phyloP scores from a whole-genome alignment of 208 protist species.

The Acanthamoeba lenticulata region DNA sequence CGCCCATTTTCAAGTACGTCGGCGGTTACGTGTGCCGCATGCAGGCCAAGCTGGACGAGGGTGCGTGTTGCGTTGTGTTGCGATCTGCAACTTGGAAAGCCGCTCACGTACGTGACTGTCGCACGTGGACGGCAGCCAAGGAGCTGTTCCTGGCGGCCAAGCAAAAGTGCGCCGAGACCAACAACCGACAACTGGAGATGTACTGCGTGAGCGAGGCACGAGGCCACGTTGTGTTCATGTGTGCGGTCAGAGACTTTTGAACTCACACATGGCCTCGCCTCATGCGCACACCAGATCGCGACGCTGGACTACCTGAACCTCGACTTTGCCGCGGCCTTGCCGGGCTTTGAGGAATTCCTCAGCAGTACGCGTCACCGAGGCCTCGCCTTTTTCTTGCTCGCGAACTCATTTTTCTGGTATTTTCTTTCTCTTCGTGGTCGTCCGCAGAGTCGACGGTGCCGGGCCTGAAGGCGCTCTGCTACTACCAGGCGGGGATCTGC shows the following conservation, averaged over 20 bases:
- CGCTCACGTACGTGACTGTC: neutral
- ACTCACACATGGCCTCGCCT: too few relatives aligned
- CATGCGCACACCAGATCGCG: too few relatives aligned
- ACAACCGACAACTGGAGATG: neutral
- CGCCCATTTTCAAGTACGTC: constrained; percentile 35
- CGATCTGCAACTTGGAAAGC: neutral
- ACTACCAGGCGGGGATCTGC: constrained; percentile 20
- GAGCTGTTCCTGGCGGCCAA: neutral
- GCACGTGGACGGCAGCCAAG: neutral
- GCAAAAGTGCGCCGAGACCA: neutral
- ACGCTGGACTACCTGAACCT: constrained; percentile 4
- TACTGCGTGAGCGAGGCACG: neutral
- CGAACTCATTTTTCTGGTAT: neutral
- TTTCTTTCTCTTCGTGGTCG: neutral
- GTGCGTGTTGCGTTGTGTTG: neutral
- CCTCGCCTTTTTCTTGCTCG: neutral
- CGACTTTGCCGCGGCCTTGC: neutral
- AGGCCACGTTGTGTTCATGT: too few relatives aligned
- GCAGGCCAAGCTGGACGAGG: constrained; percentile 25
- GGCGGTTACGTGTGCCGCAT: neutral
- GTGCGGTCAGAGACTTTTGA: too few relatives aligned
- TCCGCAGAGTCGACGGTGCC: neutral
- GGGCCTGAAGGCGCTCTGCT: constrained; percentile 13
- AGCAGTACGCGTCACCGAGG: neutral
- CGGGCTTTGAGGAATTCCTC: constrained; percentile 6